Evolutionary conservation across 202 grass and related monocot species (phyloP), one percentile per base, ranked within the genome.

Genomic region (Hordeum pubiflorum): DNA sequence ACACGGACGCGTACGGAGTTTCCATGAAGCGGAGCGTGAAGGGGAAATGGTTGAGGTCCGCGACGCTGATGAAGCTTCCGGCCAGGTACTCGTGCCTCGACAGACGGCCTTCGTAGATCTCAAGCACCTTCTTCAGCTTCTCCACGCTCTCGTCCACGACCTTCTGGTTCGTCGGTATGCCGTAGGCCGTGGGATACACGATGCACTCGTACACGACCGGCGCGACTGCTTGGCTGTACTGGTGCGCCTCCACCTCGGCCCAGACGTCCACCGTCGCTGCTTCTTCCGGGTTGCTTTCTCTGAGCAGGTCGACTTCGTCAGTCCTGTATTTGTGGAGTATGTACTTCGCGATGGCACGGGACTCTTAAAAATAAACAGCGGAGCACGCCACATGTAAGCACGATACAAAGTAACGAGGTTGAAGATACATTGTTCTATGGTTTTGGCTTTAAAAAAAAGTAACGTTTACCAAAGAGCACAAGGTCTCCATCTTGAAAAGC

Each of bases 401-500:
- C n/a, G 31, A n/a, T 5, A 68, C 5, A n/a, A n/a, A 54, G 50
- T 2, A 54, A n/a, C 18, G 17, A 7, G 17, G 2, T 0, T 18
- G 48, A 71, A 32, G 5, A 5, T 32, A 32, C 2, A 32, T 4
- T 0, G 31, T 32, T 32, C 31, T 32, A 4, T 5, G 31, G 31
- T 32, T 32, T 32, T 0, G 2, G 31, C 3, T 32, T 32, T 2
- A 31, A 4, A 32, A 32, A 32, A 0, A 32, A 34, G 44, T 54
- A 7, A 37, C 0, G 0, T 4, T 70, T 67, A 83, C 72, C 72
- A 6, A 83, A 77, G 4, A 88, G 73, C 22, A 88, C 7, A 59
- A 88, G 81, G 55, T 88, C 67, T 15, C 72, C 86, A 13, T 84
- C 86, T 69, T 88, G 80, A 22, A 88, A 83, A 34, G 86, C 81